These are phyloP conservation scores for Rhizophagus sp. DNA, from an alignment of 192 early-diverging fungal genomes.

Conservation along the genomic window DNA sequence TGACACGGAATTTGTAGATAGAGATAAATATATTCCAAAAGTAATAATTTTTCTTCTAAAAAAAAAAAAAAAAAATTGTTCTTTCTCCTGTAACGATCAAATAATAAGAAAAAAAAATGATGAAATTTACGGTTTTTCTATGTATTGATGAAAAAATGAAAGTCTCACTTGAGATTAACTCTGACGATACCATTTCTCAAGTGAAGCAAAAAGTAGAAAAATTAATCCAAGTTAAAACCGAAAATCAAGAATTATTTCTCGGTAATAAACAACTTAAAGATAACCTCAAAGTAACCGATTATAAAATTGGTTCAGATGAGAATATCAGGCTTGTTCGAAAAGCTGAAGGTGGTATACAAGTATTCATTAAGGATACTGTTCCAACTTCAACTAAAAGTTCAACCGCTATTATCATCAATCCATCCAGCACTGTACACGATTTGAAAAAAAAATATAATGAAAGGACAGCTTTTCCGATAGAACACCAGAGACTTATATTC, in stretches of 20 bases:
- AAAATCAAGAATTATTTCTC: constrained; percentile 17
- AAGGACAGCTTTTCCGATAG: background rate
- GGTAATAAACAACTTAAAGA: constrained; percentile 5
- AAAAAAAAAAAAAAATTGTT: too few relatives aligned
- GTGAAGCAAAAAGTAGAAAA: constrained; percentile 19
- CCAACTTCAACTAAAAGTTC: background rate
- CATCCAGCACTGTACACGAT: background rate
- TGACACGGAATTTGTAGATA: too few relatives aligned
- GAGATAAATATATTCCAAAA: too few relatives aligned
- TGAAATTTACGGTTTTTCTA: background rate
- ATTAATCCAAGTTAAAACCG: background rate
- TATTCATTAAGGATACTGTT: background rate
- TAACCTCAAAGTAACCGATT: background rate
- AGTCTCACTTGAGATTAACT: background rate
- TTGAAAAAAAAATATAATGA: constrained; percentile 12
- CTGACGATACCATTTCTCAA: constrained; percentile 11
- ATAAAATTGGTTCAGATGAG: constrained; percentile 7
- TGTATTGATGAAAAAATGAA: background rate
- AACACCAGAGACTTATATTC: constrained; percentile 35
- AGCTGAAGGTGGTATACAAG: constrained; percentile 12
- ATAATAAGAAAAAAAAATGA: background rate
- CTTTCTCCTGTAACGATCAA: too few relatives aligned
- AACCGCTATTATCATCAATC: constrained; percentile 6
- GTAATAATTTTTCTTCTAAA: too few relatives aligned
- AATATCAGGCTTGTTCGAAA: constrained; percentile 12